Evolutionary conservation across 1,284 basidiomycete genomes (phyloP).

Genomic region (Ganoderma lucidum): DNA sequence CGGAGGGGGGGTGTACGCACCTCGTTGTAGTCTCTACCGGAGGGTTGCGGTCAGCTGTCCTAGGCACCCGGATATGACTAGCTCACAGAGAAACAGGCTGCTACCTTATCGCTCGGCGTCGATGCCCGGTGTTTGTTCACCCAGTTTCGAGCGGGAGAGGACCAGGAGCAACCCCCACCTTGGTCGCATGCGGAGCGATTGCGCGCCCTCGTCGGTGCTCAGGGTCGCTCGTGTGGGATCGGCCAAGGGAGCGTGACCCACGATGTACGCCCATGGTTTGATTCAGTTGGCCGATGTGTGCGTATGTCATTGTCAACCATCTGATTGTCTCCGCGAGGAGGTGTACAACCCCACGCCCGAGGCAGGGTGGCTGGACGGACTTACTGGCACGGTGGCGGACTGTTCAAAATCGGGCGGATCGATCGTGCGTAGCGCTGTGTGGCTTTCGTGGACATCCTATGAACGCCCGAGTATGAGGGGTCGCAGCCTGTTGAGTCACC

Average conservation of each 20-base stretch:
- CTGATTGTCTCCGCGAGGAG: no score
- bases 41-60: not conserved
- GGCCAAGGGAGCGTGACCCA: not conserved
- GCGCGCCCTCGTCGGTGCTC: not conserved
- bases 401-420: no score
- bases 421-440: not conserved
- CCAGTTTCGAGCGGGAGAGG: not conserved
- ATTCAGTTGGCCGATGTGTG: no score
- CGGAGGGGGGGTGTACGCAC: not conserved
- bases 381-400: no score
- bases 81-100: not conserved
- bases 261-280: not conserved
- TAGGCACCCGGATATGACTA: not conserved
- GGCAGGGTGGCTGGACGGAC: no score
- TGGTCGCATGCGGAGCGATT: not conserved
- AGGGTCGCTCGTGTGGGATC: not conserved
- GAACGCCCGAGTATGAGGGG: constrained; percentile 3
- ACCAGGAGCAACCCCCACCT: not conserved
- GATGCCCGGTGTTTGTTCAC: not conserved
- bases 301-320: no score
- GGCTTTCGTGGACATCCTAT: not conserved
- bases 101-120: not conserved
- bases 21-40: no score
- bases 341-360: no score
- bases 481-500: not conserved